A percentile compares a stretch with the other conserved stretches of the same genome.
These are phyloP conservation scores for Colletotrichum sp. DNA, from an alignment of 2,329 filamentous ascomycete genomes.

Conservation along the genomic window DNA sequence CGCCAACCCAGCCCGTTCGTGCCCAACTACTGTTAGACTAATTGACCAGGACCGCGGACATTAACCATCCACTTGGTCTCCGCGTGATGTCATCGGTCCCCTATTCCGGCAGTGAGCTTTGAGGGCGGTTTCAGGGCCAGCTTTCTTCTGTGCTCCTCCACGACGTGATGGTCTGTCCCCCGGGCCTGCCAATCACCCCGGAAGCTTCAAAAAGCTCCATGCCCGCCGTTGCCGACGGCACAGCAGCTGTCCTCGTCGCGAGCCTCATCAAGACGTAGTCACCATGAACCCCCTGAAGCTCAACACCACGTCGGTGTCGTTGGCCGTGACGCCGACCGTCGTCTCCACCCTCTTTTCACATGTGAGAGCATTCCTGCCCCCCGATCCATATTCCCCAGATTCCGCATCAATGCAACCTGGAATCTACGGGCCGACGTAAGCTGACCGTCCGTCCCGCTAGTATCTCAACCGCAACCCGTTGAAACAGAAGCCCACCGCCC, in stretches of 20 bases:
- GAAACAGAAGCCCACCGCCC: conserved; percentile 81
- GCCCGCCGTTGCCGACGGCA: not conserved
- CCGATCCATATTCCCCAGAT: not conserved
- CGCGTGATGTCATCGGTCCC: conserved; percentile 19
- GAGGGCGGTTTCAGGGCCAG: conserved; percentile 2
- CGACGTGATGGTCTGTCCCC: conserved; percentile 13
- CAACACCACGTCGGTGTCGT: conserved; percentile 80
- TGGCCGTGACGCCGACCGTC: conserved; percentile 87
- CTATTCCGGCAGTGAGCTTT: conserved; percentile 14
- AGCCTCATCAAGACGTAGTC: not conserved
- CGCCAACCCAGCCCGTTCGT: not conserved
- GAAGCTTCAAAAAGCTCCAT: conserved; percentile 6
- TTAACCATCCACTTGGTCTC: conserved; percentile 12
- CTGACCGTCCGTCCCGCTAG: conserved; percentile 43
- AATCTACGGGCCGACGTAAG: too few species aligned
- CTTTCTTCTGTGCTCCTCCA: not conserved
- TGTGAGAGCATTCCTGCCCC: conserved; percentile 53
- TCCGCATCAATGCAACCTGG: not conserved
- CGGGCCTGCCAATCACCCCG: not conserved
- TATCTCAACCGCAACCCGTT: conserved; percentile 82
- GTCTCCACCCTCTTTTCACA: conserved; percentile 87
- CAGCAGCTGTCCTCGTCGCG: not conserved
- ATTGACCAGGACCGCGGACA: not conserved
- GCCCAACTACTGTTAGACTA: not conserved
- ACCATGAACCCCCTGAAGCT: conserved; percentile 58